These are phyloP conservation scores for Leishmania guyanensis DNA, from an alignment of 208 protist species.

Conservation along the genomic window DNA sequence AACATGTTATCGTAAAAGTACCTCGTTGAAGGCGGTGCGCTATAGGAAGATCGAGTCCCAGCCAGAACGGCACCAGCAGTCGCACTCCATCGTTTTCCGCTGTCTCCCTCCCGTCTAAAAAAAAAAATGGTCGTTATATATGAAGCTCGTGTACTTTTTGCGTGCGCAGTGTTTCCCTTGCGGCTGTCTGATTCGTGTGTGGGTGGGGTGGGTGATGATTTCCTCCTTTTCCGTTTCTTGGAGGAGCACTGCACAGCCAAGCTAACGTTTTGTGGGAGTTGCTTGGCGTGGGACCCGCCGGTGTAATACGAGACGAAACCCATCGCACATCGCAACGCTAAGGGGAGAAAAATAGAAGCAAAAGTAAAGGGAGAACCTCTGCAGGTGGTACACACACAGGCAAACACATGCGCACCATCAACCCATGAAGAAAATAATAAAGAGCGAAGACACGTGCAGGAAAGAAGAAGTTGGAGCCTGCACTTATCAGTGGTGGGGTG, in stretches of 20 bases:
- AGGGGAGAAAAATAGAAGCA: not conserved
- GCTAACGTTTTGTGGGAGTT: not conserved
- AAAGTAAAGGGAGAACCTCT: not conserved
- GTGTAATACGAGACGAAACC: not conserved
- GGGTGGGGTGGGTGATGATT: too few relatives aligned
- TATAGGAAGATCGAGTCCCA: not conserved
- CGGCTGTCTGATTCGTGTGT: too few relatives aligned
- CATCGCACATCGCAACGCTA: not conserved
- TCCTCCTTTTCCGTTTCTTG: too few relatives aligned
- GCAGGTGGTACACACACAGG: not conserved
- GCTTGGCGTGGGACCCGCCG: not conserved
- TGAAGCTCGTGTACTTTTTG: not conserved
- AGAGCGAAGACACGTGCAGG: not conserved
- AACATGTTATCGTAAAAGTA: not conserved
- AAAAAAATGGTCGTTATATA: not conserved
- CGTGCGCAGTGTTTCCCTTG: not conserved
- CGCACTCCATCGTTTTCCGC: not conserved
- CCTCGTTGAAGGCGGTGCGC: not conserved
- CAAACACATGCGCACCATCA: not conserved
- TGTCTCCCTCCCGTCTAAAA: not conserved
- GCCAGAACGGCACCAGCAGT: not conserved
- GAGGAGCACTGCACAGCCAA: constrained; percentile 6
- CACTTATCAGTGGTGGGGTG: not conserved
- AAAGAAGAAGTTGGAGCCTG: not conserved
- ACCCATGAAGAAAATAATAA: not conserved